phyloP scores from a whole-genome alignment of 2,329 filamentous ascomycete genomes.

The Metarhizium robertsii region DNA sequence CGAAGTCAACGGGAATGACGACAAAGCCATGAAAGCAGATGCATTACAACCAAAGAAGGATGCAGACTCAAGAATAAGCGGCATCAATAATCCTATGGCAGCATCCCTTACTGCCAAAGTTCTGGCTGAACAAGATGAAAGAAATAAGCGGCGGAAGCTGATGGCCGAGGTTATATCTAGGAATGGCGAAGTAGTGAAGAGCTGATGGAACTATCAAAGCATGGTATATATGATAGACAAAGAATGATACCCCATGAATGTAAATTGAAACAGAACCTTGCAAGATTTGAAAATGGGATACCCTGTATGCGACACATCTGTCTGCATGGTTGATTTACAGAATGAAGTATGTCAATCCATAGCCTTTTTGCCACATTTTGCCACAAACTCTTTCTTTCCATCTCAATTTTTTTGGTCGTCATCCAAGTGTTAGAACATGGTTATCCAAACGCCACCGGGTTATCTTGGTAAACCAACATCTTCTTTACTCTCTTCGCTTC shows the following conservation, averaged over 20 bases:
- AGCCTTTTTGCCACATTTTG: not conserved
- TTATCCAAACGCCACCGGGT: not conserved
- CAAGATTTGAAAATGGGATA: not conserved
- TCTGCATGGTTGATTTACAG: not conserved
- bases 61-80: constrained; percentile 31
- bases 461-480: not conserved
- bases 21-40: constrained; percentile 32
- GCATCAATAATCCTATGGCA: constrained; percentile 83
- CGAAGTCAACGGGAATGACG: constrained; percentile 22
- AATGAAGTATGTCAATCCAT: not conserved
- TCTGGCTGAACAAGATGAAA: constrained; percentile 74
- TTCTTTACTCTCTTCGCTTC: not conserved
- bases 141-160: constrained; percentile 69
- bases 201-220: not conserved
- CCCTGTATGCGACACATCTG: not conserved
- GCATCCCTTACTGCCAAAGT: constrained; percentile 81
- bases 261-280: not conserved
- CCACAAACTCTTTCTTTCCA: not conserved
- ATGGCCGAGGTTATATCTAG: constrained; percentile 19
- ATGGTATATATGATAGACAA: not conserved
- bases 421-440: not conserved
- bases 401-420: not conserved
- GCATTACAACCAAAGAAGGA: constrained; percentile 19
- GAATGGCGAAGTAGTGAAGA: constrained; percentile 3
- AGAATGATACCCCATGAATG: not conserved